phyloP scores from a whole-genome alignment of 768 basidiomycete species.

The Solioccasus polychromus region DNA sequence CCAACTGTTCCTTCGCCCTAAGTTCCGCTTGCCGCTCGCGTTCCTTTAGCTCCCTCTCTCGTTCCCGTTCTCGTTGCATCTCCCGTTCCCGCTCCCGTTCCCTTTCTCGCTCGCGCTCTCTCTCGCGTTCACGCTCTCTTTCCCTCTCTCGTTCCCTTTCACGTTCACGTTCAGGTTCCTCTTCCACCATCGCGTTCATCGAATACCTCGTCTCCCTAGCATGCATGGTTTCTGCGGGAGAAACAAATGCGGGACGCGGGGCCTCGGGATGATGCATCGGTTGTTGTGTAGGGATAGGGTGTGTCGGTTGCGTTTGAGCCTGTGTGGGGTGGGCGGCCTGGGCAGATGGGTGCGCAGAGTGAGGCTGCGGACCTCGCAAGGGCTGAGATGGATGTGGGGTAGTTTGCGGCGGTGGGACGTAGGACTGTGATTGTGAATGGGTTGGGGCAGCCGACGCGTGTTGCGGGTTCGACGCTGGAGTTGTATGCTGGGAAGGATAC shows the following conservation, averaged over 20 bases:
- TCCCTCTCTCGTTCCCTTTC: slow-evolving; percentile 20
- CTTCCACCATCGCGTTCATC: slow-evolving; percentile 8
- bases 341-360: slow-evolving; percentile 12
- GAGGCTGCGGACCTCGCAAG: slow-evolving; percentile 14
- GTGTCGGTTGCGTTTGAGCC: slow-evolving; percentile 24
- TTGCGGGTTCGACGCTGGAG: slow-evolving; percentile 18
- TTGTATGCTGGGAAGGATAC: slow-evolving; percentile 13
- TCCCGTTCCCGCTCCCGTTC: slow-evolving; percentile 18
- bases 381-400: slow-evolving; percentile 14
- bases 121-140: slow-evolving; percentile 17
- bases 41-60: slow-evolving; percentile 19
- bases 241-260: slow-evolving; percentile 23
- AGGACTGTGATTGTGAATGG: slow-evolving; percentile 32
- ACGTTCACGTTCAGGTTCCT: slow-evolving; percentile 22
- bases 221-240: slow-evolving; percentile 30
- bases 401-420: slow-evolving; percentile 9
- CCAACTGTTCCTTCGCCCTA: slow-evolving; percentile 22
- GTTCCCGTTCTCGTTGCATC: slow-evolving; percentile 15
- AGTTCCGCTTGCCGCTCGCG: slow-evolving; percentile 22
- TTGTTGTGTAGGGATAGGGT: slow-evolving; percentile 25
- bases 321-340: slow-evolving; percentile 16
- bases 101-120: slow-evolving; percentile 19
- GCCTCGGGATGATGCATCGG: slow-evolving; percentile 25
- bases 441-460: slow-evolving; percentile 6
- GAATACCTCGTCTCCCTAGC: slow-evolving; percentile 20